Evolutionary conservation across 2,329 filamentous ascomycete genomes (phyloP).

Genomic region (Diaporthe ampelina): DNA sequence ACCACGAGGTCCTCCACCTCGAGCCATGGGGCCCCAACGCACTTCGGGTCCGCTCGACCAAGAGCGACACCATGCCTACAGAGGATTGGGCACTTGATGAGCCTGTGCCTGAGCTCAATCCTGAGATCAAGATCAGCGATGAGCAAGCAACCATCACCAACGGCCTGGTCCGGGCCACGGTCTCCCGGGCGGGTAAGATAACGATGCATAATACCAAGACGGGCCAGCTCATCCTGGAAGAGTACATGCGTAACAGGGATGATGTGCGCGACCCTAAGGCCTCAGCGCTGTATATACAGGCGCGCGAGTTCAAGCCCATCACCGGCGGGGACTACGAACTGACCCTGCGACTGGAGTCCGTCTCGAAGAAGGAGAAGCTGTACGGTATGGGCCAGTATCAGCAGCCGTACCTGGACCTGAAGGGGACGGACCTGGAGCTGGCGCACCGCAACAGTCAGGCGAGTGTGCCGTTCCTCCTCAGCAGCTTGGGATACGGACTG

Average conservation of each 20-base stretch:
- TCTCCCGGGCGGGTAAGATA: conserved; percentile 64
- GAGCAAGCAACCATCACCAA: conserved; percentile 59
- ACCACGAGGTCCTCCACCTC: conserved; percentile 63
- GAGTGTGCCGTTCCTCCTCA: conserved; percentile 73
- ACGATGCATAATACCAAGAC: conserved; percentile 58
- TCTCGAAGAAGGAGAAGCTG: conserved; percentile 69
- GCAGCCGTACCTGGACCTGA: conserved; percentile 73
- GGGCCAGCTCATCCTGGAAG: conserved; percentile 62
- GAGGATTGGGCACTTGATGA: conserved; percentile 58
- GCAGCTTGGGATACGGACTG: conserved; percentile 72
- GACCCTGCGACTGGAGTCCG: conserved; percentile 70
- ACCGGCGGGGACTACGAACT: conserved; percentile 67
- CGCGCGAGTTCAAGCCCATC: conserved; percentile 69
- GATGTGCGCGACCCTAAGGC: conserved; percentile 70
- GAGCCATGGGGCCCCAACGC: conserved; percentile 64
- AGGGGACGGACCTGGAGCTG: conserved; percentile 73
- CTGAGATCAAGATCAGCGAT: conserved; percentile 43
- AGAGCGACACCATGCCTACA: conserved; percentile 51
- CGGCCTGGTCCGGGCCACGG: conserved; percentile 61
- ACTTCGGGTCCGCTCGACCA: conserved; percentile 62
- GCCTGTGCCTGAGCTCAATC: conserved; percentile 41
- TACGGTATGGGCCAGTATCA: conserved; percentile 80
- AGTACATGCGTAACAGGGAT: conserved; percentile 64
- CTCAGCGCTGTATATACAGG: conserved; percentile 68
- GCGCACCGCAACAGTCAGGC: conserved; percentile 78